Percentiles rank a stretch among this genome's conserved stretches.
phyloP scores from a whole-genome alignment of 2,329 filamentous ascomycete species.

The Colletotrichum melonis region DNA sequence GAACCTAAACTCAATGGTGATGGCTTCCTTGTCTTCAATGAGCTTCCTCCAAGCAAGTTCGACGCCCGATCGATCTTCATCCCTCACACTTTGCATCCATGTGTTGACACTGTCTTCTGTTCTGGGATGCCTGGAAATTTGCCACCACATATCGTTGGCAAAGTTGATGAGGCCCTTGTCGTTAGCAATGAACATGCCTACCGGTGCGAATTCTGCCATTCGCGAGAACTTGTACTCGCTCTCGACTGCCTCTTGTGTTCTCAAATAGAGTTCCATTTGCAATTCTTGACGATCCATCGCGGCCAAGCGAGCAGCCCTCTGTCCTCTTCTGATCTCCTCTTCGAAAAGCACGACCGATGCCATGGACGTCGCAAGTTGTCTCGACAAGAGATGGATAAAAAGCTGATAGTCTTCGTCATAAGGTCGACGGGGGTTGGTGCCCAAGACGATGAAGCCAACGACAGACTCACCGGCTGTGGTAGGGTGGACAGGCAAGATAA shows the following conservation, averaged over 20 bases:
- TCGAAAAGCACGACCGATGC: slow-evolving; percentile 86
- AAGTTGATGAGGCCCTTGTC: slow-evolving; percentile 77
- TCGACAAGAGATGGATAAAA: slow-evolving; percentile 79
- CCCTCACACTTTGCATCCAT: slow-evolving; percentile 79
- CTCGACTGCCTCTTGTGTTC: slow-evolving; percentile 71
- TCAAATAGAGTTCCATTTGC: slow-evolving; percentile 77
- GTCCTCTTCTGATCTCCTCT: slow-evolving; percentile 81
- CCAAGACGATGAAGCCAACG: slow-evolving; percentile 83
- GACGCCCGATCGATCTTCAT: slow-evolving; percentile 72
- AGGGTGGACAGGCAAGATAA: slow-evolving; percentile 83
- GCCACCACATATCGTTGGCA: slow-evolving; percentile 84
- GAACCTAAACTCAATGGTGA: slow-evolving; percentile 81
- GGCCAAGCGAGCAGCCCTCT: slow-evolving; percentile 78
- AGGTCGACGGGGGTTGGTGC: slow-evolving; percentile 80
- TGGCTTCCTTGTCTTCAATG: slow-evolving; percentile 68
- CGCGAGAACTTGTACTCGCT: slow-evolving; percentile 84
- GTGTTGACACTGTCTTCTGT: slow-evolving; percentile 67
- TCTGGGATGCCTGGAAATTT: slow-evolving; percentile 75
- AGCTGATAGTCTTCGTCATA: slow-evolving; percentile 85
- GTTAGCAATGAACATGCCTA: slow-evolving; percentile 88
- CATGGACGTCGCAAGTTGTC: slow-evolving; percentile 82
- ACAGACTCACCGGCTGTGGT: slow-evolving; percentile 77
- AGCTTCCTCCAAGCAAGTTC: slow-evolving; percentile 72
- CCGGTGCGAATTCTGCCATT: slow-evolving; percentile 86
- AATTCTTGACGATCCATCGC: slow-evolving; percentile 82